A percentile compares a stretch with the other conserved stretches of the same genome.
Conservation (phyloP, 2,329 filamentous ascomycete species). For the Exophiala aquamarina region DNA sequence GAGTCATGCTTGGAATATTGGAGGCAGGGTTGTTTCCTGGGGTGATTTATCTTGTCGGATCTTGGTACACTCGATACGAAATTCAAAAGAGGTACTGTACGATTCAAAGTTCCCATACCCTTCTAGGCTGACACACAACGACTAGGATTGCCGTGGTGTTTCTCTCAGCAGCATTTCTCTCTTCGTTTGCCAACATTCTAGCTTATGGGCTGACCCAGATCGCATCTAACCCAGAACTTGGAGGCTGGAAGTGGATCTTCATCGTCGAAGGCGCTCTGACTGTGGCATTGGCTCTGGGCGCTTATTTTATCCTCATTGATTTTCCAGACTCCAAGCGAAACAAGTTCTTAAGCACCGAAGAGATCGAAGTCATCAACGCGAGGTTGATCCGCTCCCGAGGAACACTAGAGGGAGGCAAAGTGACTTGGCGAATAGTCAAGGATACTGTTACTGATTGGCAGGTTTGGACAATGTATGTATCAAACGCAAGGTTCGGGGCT, state of each 20-base stretch:
- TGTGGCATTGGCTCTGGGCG: neutral
- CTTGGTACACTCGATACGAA: conserved; percentile 22
- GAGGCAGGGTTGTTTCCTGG: no score
- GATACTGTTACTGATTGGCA: conserved; percentile 48
- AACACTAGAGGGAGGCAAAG: conserved; percentile 33
- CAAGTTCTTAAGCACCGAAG: no score
- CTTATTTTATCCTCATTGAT: conserved; percentile 9
- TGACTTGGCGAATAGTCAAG: conserved; percentile 37
- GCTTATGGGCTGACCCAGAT: conserved; percentile 10
- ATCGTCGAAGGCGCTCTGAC: conserved; percentile 53
- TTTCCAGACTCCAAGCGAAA: no score
- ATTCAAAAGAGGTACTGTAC: conserved; percentile 34
- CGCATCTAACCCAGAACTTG: conserved; percentile 5
- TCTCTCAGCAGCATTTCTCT: conserved; percentile 34
- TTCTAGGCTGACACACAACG: conserved; percentile 6
- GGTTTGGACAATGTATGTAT: conserved; percentile 56
- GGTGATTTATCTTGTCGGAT: no score
- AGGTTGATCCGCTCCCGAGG: no score
- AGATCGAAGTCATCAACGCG: no score
- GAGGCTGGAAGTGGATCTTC: conserved; percentile 80
- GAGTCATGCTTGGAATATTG: no score
- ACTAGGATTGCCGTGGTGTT: conserved; percentile 31
- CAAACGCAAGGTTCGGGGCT: no score
- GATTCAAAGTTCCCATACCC: no score
- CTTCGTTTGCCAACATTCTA: conserved; percentile 12